These are phyloP conservation scores for Neolentinus lepideus DNA, from an alignment of 1,284 basidiomycete genomes.

Conservation along the genomic window DNA sequence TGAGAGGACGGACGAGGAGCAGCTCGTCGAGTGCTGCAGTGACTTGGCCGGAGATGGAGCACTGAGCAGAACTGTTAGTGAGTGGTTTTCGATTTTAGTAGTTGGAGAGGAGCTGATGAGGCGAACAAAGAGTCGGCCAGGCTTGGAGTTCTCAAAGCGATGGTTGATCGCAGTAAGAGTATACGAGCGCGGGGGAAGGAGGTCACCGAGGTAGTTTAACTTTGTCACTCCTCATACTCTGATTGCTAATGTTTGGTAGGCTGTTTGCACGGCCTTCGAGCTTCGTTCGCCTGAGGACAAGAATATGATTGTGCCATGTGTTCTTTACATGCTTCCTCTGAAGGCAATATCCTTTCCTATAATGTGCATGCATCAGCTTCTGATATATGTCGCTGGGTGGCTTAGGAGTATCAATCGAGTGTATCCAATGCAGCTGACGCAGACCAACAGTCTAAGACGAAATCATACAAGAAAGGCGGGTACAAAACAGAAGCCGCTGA, in stretches of 20 bases:
- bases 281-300: constrained; percentile 38
- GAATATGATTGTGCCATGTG: constrained; percentile 50
- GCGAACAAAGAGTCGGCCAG: constrained; percentile 39
- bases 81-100: constrained; percentile 27
- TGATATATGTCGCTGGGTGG: constrained; percentile 5
- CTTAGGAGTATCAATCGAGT: constrained; percentile 8
- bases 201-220: constrained; percentile 39
- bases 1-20: constrained; percentile 44
- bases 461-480: constrained; percentile 10
- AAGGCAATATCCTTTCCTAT: constrained; percentile 30
- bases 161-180: constrained; percentile 58
- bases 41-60: constrained; percentile 44
- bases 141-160: constrained; percentile 62
- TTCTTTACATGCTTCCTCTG: constrained; percentile 56
- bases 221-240: constrained; percentile 4
- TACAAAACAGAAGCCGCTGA: constrained; percentile 14
- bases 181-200: constrained; percentile 36
- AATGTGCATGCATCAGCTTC: background rate
- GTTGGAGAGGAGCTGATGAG: constrained; percentile 3
- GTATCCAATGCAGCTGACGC: background rate
- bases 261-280: constrained; percentile 53
- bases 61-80: constrained; percentile 42
- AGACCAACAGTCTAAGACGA: constrained; percentile 12
- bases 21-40: constrained; percentile 51
- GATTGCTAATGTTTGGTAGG: constrained; percentile 28